Evolutionary conservation across 495 filamentous ascomycete genomes (phyloP).

Genomic region (Poronia punctata): DNA sequence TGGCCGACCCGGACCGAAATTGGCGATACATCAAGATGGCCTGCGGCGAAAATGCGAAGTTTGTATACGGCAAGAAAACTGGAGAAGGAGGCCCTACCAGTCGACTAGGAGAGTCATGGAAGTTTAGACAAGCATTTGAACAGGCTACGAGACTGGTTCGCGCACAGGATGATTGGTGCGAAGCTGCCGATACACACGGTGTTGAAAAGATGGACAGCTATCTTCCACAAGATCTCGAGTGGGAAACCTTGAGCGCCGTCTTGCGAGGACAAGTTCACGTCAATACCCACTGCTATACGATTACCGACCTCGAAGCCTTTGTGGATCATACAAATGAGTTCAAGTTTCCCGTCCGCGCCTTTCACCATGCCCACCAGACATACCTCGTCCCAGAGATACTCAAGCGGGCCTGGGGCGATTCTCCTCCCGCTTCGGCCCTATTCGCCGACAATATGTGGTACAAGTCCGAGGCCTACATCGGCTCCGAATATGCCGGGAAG

Average conservation of each 20-base stretch:
- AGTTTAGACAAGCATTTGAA: slow-evolving; percentile 56
- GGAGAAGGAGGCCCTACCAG: slow-evolving; percentile 38
- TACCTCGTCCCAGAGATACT: slow-evolving; percentile 55
- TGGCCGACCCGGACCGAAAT: slow-evolving; percentile 42
- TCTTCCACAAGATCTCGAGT: slow-evolving; percentile 47
- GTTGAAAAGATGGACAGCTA: slow-evolving; percentile 34
- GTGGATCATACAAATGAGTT: slow-evolving; percentile 59
- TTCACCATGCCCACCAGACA: slow-evolving; percentile 59
- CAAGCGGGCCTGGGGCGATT: slow-evolving; percentile 41
- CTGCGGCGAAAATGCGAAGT: slow-evolving; percentile 58
- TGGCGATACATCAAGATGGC: slow-evolving; percentile 67
- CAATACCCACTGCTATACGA: slow-evolving; percentile 63
- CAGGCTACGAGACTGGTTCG: slow-evolving; percentile 43
- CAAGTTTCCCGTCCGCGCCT: slow-evolving; percentile 52
- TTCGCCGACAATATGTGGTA: slow-evolving; percentile 60
- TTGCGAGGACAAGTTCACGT: slow-evolving; percentile 53
- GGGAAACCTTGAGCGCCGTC: slow-evolving; percentile 52
- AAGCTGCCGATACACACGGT: slow-evolving; percentile 36
- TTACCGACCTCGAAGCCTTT: slow-evolving; percentile 56
- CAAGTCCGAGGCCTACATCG: slow-evolving; percentile 56
- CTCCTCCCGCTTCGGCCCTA: slow-evolving; percentile 38
- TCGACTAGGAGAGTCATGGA: slow-evolving; percentile 54
- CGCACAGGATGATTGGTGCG: slow-evolving; percentile 56
- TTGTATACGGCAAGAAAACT: slow-evolving; percentile 39
- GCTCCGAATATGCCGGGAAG: slow-evolving; percentile 53